Conservation (phyloP, 495 filamentous ascomycete species). For the Saxophila tyrrhenica region DNA sequence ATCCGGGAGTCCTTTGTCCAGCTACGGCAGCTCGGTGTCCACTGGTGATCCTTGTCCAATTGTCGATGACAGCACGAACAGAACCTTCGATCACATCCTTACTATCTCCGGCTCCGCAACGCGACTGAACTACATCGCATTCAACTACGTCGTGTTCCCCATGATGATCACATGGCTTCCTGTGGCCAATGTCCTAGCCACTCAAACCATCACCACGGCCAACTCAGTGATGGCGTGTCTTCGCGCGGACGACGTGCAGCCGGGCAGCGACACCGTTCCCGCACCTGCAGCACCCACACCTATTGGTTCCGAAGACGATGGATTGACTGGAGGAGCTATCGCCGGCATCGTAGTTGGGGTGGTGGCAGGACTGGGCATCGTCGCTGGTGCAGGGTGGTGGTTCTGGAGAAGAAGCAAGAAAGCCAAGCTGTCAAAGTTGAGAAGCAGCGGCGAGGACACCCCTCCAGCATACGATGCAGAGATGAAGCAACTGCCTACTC, state of each 20-base stretch:
- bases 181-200: not conserved
- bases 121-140: not conserved
- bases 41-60: not conserved
- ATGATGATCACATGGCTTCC: not conserved
- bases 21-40: not conserved
- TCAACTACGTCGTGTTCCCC: not conserved
- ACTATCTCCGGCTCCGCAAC: not conserved
- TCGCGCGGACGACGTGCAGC: not conserved
- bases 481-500: not conserved
- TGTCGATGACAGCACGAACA: not conserved
- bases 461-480: not conserved
- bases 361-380: not conserved
- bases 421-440: not conserved
- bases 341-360: not conserved
- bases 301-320: not conserved
- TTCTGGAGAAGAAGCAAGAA: not conserved
- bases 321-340: not conserved
- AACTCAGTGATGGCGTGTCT: not conserved
- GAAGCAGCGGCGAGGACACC: not conserved
- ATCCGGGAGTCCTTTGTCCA: not conserved
- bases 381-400: not conserved
- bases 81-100: not conserved
- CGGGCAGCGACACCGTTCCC: not conserved
- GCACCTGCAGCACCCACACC: not conserved
- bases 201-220: not conserved